Percentiles rank a stretch among this genome's conserved stretches.
phyloP scores from a whole-genome alignment of 768 basidiomycete genomes.

The Cyclocybe aegerita region DNA sequence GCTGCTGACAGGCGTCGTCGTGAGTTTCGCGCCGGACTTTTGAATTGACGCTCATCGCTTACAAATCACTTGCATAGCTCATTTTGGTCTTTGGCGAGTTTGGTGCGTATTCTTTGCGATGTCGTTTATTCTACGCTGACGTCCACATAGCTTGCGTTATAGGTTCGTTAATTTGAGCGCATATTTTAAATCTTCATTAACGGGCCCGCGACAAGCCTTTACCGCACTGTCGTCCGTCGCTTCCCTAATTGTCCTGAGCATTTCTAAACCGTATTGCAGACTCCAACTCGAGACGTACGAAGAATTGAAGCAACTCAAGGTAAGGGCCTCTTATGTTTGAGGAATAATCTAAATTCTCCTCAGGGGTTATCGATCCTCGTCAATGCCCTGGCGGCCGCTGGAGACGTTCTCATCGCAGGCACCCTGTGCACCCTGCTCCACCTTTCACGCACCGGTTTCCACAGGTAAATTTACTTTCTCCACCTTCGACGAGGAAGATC shows the following conservation, averaged over 20 bases:
- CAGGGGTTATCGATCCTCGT: constrained; percentile 39
- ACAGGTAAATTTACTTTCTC: constrained; percentile 24
- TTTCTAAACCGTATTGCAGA: constrained; percentile 12
- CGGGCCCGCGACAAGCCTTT: constrained; percentile 25
- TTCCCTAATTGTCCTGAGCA: background rate
- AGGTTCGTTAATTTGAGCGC: constrained; percentile 5
- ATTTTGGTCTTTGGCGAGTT: constrained; percentile 25
- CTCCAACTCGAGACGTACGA: constrained; percentile 31
- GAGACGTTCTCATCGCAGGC: constrained; percentile 44
- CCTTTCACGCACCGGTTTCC: constrained; percentile 44
- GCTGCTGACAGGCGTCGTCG: constrained; percentile 16
- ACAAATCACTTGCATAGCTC: constrained; percentile 4
- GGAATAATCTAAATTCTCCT: background rate
- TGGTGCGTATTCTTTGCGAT: constrained; percentile 8
- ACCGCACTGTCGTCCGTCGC: constrained; percentile 33
- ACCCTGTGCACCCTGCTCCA: constrained; percentile 38
- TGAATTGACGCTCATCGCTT: background rate
- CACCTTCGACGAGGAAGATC: background rate
- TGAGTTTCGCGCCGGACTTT: constrained; percentile 7
- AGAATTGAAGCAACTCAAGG: constrained; percentile 36
- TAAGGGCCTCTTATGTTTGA: background rate
- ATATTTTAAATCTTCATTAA: background rate
- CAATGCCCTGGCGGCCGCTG: constrained; percentile 40
- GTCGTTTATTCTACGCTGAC: background rate
- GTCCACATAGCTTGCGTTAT: constrained; percentile 16